Base-by-base conservation (phyloP, 805 yeast genomes). In the Ascoidea rubescens region DNA sequence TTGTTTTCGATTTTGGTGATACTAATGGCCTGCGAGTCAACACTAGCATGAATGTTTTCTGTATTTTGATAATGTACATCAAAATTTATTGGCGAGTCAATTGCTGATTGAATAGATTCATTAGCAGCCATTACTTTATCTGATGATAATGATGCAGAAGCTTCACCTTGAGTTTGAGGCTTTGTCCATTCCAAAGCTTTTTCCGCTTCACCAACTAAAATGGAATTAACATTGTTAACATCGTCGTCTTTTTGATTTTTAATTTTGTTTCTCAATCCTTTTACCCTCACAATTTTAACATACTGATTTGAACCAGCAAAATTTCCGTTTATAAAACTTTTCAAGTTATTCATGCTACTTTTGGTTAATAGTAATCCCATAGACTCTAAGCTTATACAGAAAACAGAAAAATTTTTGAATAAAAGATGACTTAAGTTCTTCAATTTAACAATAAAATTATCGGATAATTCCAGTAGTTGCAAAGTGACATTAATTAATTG, bases 301-400 rank as follows among this genome's bases (percentile, higher is more conserved):
- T 65, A 69, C 16, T 71, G 69, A 10, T 64, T 59, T 1, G 62
- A 62, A 31, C 61, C 62, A 8, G 58, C 5, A 64, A 53, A 30
- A 47, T 53, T 51, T 33, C 47, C 48, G 5, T 12, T 48, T 2
- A 45, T n/a, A 7, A 51, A 28, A 5, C 51, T 33, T 12, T 53
- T 46, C 5, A 50, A 55, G 6, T 53, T 55, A 10, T 50, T 50
- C 30, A 46, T 58, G 8, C 64, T 64, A 46, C 73, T 75, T 50
- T 72, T 71, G 1, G 77, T 71, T 49, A 86, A 72, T 44, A 88
- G 71, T 48, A 89, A 69, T 0, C 97, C 96, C 72, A 89, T 80
- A 3, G 83, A 73, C 60, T 86, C 95, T 37, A 87, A 67, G 3
- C 84, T 67, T 49, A 75, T 68, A 53, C 90, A 82, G 47, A 73